A percentile compares a stretch with the other conserved stretches of the same genome.
Evolutionary conservation across 2,329 filamentous ascomycete genomes (phyloP).

Genomic region (Neoscytalidium dimidiatum): DNA sequence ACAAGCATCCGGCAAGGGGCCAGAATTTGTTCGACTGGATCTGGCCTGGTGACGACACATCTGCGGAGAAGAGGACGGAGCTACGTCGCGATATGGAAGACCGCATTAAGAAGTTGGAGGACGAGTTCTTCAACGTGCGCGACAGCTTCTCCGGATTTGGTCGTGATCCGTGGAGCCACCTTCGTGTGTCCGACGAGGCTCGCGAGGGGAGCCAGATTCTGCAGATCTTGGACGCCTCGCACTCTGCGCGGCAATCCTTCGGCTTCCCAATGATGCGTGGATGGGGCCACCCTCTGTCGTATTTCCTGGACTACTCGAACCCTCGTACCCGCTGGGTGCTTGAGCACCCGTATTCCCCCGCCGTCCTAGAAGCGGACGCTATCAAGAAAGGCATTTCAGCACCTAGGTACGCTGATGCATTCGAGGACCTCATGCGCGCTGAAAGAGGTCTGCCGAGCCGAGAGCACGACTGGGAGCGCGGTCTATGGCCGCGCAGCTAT

Average conservation of each 20-base stretch:
- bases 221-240: background rate
- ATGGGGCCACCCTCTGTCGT: slow-evolving; percentile 1
- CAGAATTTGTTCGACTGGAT: background rate
- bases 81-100: slow-evolving; percentile 5
- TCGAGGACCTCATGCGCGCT: slow-evolving; percentile 59
- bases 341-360: slow-evolving; percentile 51
- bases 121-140: slow-evolving; percentile 2
- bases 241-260: background rate
- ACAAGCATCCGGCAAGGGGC: background rate
- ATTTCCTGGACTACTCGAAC: slow-evolving; percentile 12
- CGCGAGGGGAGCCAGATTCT: slow-evolving; percentile 1
- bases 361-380: slow-evolving; percentile 53
- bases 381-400: slow-evolving; percentile 48
- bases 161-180: background rate
- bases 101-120: slow-evolving; percentile 1
- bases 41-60: background rate
- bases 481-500: slow-evolving; percentile 39
- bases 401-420: slow-evolving; percentile 48
- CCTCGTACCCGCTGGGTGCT: slow-evolving; percentile 14
- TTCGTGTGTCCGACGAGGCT: background rate
- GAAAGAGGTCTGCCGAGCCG: slow-evolving; percentile 20
- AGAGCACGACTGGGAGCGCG: slow-evolving; percentile 34
- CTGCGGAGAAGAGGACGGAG: background rate
- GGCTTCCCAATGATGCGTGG: background rate
- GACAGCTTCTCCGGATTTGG: slow-evolving; percentile 8